phyloP scores from a whole-genome alignment of 2,329 filamentous ascomycete genomes.

The Sclerotinia sclerotiorum region DNA sequence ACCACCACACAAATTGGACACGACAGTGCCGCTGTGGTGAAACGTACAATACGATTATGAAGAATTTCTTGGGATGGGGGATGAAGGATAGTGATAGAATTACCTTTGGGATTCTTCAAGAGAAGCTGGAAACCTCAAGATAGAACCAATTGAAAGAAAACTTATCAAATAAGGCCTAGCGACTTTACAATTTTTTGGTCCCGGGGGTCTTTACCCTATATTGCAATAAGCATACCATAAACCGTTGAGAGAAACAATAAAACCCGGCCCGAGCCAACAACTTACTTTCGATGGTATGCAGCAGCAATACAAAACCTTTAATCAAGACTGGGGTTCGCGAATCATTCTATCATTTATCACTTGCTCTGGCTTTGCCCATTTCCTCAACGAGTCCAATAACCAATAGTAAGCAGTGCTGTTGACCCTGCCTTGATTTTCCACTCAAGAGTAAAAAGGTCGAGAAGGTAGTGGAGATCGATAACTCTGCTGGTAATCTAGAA shows the following conservation, averaged over 20 bases:
- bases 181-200: neutral
- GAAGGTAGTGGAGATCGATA: slow-evolving; percentile 9
- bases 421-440: slow-evolving; percentile 7
- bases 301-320: neutral
- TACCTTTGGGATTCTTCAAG: neutral
- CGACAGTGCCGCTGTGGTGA: slow-evolving; percentile 23
- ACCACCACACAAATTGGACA: slow-evolving; percentile 20
- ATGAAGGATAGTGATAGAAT: too few species aligned
- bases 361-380: neutral
- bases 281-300: slow-evolving; percentile 3
- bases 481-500: slow-evolving; percentile 10
- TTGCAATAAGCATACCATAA: neutral
- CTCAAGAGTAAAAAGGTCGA: neutral
- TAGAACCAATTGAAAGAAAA: neutral
- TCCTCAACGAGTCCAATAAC: neutral
- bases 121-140: neutral
- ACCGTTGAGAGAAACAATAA: slow-evolving; percentile 15
- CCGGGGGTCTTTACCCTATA: neutral
- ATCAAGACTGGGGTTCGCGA: neutral
- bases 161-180: too few species aligned
- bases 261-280: slow-evolving; percentile 19
- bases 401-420: neutral
- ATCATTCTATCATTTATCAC: neutral
- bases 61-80: slow-evolving; percentile 11
- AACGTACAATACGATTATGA: slow-evolving; percentile 4